Conservation (phyloP, 2,329 filamentous ascomycete genomes). For the Bipolaris cookei region DNA sequence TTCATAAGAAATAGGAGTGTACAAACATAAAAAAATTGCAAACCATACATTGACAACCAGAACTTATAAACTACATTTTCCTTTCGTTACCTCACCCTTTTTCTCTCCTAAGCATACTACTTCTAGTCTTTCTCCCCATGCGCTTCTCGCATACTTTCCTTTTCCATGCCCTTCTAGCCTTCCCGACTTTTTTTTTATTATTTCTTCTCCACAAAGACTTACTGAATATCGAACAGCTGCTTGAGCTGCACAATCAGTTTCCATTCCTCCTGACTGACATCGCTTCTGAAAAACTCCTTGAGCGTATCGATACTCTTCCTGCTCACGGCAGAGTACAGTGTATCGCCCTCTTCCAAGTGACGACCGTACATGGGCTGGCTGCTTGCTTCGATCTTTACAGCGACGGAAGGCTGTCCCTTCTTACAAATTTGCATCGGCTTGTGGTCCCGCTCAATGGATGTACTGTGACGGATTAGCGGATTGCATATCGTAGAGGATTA, state of each 20-base stretch:
- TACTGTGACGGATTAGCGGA: constrained; percentile 59
- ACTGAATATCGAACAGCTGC: constrained; percentile 80
- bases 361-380: constrained; percentile 94
- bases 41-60: no score
- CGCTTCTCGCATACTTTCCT: no score
- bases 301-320: constrained; percentile 89
- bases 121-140: no score
- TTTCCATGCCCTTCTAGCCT: no score
- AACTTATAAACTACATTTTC: no score
- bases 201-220: background rate
- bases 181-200: no score
- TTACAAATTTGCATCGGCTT: constrained; percentile 93
- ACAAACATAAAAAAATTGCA: no score
- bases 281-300: constrained; percentile 91
- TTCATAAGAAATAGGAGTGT: no score
- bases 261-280: constrained; percentile 94
- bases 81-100: no score
- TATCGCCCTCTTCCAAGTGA: constrained; percentile 90
- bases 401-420: constrained; percentile 95
- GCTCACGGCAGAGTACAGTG: constrained; percentile 85
- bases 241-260: constrained; percentile 93
- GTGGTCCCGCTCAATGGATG: constrained; percentile 95
- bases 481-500: background rate
- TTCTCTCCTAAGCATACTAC: no score
- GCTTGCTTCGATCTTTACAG: constrained; percentile 93